Evolutionary conservation across 2,329 filamentous ascomycete genomes (phyloP).

Genomic region (Penicillium rolfsii): DNA sequence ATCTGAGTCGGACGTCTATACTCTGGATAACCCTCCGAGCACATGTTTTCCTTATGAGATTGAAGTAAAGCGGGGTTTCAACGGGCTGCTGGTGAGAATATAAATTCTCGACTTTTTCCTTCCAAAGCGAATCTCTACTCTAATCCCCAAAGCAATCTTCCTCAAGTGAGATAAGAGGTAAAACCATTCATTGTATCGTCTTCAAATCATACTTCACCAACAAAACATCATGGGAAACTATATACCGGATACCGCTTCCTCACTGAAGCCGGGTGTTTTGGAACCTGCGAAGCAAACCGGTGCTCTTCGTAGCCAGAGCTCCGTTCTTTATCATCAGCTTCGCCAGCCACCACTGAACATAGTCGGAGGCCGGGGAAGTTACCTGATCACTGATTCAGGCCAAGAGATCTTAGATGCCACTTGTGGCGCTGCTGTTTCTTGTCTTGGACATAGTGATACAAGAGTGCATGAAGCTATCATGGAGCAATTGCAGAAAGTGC

Average conservation of each 20-base stretch:
- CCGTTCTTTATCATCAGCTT: slow-evolving; percentile 56
- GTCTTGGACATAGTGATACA: slow-evolving; percentile 67
- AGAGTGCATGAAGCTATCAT: slow-evolving; percentile 64
- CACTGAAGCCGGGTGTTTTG: neutral
- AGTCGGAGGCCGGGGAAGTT: slow-evolving; percentile 51
- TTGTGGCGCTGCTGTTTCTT: slow-evolving; percentile 71
- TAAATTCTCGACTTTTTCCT: neutral
- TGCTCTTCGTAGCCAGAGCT: slow-evolving; percentile 20
- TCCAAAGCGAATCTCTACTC: neutral
- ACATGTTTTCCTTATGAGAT: neutral
- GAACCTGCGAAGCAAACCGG: slow-evolving; percentile 1
- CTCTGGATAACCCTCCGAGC: neutral
- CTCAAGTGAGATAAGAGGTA: neutral
- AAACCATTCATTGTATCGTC: slow-evolving; percentile 7
- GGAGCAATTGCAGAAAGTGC: slow-evolving; percentile 60
- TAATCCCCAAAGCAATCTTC: neutral
- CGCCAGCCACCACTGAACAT: slow-evolving; percentile 49
- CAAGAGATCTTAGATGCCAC: slow-evolving; percentile 66
- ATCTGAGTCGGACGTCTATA: neutral
- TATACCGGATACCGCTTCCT: slow-evolving; percentile 8
- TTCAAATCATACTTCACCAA: neutral
- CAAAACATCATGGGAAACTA: slow-evolving; percentile 28
- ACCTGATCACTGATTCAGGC: slow-evolving; percentile 54
- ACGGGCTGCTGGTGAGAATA: neutral
- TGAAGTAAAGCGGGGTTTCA: neutral